A percentile compares a stretch with the other conserved stretches of the same genome.
Evolutionary conservation across 2,329 filamentous ascomycete species (phyloP).

Genomic region (Sporothrix euskadiensis): DNA sequence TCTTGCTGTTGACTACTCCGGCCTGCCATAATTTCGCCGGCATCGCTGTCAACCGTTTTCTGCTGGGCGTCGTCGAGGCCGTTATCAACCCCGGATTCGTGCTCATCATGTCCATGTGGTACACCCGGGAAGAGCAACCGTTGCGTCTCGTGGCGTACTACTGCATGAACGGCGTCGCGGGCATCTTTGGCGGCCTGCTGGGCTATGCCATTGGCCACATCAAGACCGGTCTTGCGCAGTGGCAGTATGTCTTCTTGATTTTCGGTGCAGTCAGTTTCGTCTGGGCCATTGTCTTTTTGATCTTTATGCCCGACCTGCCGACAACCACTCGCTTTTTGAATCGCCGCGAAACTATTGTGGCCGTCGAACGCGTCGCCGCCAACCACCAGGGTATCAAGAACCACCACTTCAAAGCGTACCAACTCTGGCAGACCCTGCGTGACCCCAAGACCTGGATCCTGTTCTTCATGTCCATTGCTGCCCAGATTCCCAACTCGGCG

Average conservation of each 20-base stretch:
- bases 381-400: constrained; percentile 63
- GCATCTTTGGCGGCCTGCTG: constrained; percentile 35
- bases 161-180: constrained; percentile 55
- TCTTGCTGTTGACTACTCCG: constrained; percentile 52
- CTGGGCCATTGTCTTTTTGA: constrained; percentile 48
- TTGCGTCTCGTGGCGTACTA: constrained; percentile 62
- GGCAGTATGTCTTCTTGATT: constrained; percentile 50
- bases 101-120: constrained; percentile 66
- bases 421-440: constrained; percentile 57
- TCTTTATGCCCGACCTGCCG: constrained; percentile 55
- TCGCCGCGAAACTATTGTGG: constrained; percentile 52
- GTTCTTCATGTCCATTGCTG: constrained; percentile 43
- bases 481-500: constrained; percentile 42
- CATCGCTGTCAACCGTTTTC: constrained; percentile 56
- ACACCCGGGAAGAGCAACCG: constrained; percentile 62
- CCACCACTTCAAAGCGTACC: constrained; percentile 54
- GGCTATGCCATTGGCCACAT: constrained; percentile 37
- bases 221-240: constrained; percentile 33
- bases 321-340: constrained; percentile 56
- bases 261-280: constrained; percentile 54
- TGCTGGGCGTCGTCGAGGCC: constrained; percentile 66
- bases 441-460: constrained; percentile 62
- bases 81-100: constrained; percentile 53
- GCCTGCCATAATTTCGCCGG: constrained; percentile 55
- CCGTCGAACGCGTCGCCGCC: constrained; percentile 54